Percentiles rank a stretch among this genome's conserved stretches.
phyloP scores from a whole-genome alignment of 2,329 filamentous ascomycete species.

The Curvularia eragrostidis region DNA sequence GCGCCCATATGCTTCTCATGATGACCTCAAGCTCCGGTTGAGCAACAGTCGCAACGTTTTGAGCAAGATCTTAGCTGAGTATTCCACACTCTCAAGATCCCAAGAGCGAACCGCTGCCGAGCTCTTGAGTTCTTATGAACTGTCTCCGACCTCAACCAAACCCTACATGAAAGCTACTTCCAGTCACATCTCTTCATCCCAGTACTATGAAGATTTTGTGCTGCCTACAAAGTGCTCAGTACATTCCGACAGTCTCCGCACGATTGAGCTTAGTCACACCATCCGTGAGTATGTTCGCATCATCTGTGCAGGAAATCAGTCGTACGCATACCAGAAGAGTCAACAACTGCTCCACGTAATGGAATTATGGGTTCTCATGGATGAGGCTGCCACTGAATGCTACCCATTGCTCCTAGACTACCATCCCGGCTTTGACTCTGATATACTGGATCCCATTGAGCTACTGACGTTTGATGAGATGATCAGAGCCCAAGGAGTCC shows the following conservation, averaged over 20 bases:
- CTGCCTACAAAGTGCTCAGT: constrained; percentile 40
- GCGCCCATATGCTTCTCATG: constrained; percentile 42
- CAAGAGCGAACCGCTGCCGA: constrained; percentile 12
- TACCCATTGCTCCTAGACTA: constrained; percentile 61
- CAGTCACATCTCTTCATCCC: constrained; percentile 21
- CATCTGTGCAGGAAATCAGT: constrained; percentile 31
- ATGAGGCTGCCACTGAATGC: constrained; percentile 52
- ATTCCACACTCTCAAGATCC: background rate
- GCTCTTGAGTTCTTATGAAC: constrained; percentile 25
- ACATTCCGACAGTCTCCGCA: background rate
- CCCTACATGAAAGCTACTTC: constrained; percentile 21
- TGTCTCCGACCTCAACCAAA: constrained; percentile 17
- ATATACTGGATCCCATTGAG: constrained; percentile 63
- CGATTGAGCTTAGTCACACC: constrained; percentile 53
- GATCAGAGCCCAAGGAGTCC: constrained; percentile 58
- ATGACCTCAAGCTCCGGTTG: constrained; percentile 31
- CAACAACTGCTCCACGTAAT: constrained; percentile 61
- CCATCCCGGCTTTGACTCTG: constrained; percentile 58
- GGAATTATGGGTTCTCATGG: constrained; percentile 65
- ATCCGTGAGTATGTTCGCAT: constrained; percentile 17
- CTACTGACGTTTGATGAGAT: constrained; percentile 58
- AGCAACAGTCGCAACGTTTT: constrained; percentile 26
- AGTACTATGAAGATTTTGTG: constrained; percentile 25
- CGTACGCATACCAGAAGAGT: constrained; percentile 59
- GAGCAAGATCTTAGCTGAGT: constrained; percentile 1